phyloP scores from a whole-genome alignment of 1,284 basidiomycete species.

The Leccinum proximum region DNA sequence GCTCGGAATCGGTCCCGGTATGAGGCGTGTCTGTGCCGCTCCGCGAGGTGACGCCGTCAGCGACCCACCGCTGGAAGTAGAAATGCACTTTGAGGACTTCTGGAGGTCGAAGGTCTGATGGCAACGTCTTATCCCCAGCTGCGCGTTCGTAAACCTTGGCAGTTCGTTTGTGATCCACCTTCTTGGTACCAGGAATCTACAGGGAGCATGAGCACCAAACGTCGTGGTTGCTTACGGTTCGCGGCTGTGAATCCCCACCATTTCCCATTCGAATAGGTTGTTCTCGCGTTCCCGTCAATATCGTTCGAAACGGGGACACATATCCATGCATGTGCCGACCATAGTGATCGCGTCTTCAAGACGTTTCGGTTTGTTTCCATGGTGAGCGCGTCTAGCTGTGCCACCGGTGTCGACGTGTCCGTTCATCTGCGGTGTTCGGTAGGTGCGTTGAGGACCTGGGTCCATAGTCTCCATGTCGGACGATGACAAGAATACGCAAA shows the following conservation, averaged over 20 bases:
- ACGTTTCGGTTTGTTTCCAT: constrained; percentile 60
- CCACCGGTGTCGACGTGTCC: constrained; percentile 19
- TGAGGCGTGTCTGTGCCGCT: constrained; percentile 34
- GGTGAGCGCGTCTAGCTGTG: constrained; percentile 24
- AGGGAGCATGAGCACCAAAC: constrained; percentile 35
- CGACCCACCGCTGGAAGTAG: constrained; percentile 43
- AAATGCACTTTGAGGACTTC: constrained; percentile 68
- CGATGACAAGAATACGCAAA: neutral
- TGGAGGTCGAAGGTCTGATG: constrained; percentile 92
- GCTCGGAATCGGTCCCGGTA: constrained; percentile 40
- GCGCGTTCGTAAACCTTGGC: constrained; percentile 97
- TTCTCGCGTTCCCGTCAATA: constrained; percentile 91
- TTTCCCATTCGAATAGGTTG: constrained; percentile 87
- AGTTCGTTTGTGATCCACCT: constrained; percentile 83
- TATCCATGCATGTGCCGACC: constrained; percentile 87
- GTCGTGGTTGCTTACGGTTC: constrained; percentile 3
- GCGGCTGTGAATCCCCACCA: constrained; percentile 45
- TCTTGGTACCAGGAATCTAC: constrained; percentile 70
- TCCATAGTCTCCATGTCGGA: constrained; percentile 25
- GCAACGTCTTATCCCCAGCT: constrained; percentile 89
- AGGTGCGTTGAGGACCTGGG: constrained; percentile 15
- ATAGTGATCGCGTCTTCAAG: constrained; percentile 89
- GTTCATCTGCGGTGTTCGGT: constrained; percentile 20
- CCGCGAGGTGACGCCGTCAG: constrained; percentile 34
- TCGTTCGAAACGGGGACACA: constrained; percentile 94